A percentile compares a stretch with the other conserved stretches of the same genome.
Evolutionary conservation across 192 early-diverging fungal species (phyloP).

Genomic region (Backusella psychrophila): DNA sequence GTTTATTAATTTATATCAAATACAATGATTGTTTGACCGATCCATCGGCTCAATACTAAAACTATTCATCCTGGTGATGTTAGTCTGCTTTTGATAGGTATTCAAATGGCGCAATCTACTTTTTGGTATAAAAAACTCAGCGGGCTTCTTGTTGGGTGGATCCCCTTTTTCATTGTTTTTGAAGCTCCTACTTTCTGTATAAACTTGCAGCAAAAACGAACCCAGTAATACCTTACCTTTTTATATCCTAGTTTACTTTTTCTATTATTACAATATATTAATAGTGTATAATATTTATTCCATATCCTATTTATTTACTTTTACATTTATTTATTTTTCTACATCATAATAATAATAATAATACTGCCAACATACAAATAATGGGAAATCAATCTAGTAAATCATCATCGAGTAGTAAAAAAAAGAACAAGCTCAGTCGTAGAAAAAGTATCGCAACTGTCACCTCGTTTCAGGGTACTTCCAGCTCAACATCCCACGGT

Average conservation of each 20-base stretch:
- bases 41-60: not conserved
- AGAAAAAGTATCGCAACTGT: slow-evolving; percentile 17
- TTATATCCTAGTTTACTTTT: not conserved
- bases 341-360: not conserved
- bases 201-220: not conserved
- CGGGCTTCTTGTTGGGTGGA: not conserved
- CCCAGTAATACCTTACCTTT: not conserved
- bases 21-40: not conserved
- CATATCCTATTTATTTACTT: not conserved
- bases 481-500: slow-evolving; percentile 9
- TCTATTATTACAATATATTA: not conserved
- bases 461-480: slow-evolving; percentile 8
- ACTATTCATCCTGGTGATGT: not conserved
- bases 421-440: slow-evolving; percentile 10
- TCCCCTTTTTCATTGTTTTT: not conserved
- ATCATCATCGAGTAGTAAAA: slow-evolving; percentile 21
- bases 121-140: not conserved
- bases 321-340: not conserved
- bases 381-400: slow-evolving; percentile 40
- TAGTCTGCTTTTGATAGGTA: not conserved
- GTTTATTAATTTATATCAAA: not conserved
- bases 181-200: not conserved
- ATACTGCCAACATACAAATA: not conserved
- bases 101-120: not conserved
- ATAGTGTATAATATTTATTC: not conserved